Percentiles rank a stretch among this genome's conserved stretches.
Conservation (phyloP, 805 yeast genomes). For the Brettanomyces custersianus region DNA sequence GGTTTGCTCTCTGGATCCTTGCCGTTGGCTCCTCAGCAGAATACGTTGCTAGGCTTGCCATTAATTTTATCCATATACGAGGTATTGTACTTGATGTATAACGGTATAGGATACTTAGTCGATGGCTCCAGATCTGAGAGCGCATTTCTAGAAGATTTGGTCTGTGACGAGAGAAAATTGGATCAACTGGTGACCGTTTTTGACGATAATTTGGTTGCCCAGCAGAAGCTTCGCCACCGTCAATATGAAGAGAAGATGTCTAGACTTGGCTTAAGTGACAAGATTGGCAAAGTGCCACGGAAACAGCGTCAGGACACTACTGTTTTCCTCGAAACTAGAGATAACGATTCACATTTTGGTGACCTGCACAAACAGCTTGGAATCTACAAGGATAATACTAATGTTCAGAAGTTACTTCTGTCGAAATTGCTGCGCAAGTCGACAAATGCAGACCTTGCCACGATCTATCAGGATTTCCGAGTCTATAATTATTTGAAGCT, state of each 20-base stretch:
- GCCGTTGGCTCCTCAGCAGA: slow-evolving; percentile 90
- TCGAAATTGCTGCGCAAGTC: slow-evolving; percentile 1
- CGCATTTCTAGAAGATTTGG: slow-evolving; percentile 4
- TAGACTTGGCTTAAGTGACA: slow-evolving; percentile 2
- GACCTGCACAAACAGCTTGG: background rate
- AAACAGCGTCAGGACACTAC: background rate
- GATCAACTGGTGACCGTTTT: slow-evolving; percentile 1
- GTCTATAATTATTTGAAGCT: slow-evolving; percentile 14
- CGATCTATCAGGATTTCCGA: slow-evolving; percentile 11
- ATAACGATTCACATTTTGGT: slow-evolving; percentile 7
- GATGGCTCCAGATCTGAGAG: slow-evolving; percentile 4
- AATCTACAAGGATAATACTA: background rate
- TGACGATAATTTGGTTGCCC: slow-evolving; percentile 6
- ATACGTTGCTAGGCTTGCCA: slow-evolving; percentile 79
- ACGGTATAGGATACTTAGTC: slow-evolving; percentile 9
- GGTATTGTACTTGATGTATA: slow-evolving; percentile 49
- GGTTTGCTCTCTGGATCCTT: slow-evolving; percentile 81
- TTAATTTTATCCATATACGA: slow-evolving; percentile 68
- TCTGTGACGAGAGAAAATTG: slow-evolving; percentile 2
- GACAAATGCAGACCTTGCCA: background rate
- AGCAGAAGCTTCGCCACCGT: slow-evolving; percentile 5
- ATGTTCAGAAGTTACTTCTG: slow-evolving; percentile 1
- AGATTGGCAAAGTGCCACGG: slow-evolving; percentile 2
- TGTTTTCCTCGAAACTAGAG: slow-evolving; percentile 14
- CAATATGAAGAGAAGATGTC: slow-evolving; percentile 6